A percentile compares a stretch with the other conserved stretches of the same genome.
These are phyloP conservation scores for Alternaria sp. DNA, from an alignment of 2,329 filamentous ascomycete genomes.

Conservation along the genomic window DNA sequence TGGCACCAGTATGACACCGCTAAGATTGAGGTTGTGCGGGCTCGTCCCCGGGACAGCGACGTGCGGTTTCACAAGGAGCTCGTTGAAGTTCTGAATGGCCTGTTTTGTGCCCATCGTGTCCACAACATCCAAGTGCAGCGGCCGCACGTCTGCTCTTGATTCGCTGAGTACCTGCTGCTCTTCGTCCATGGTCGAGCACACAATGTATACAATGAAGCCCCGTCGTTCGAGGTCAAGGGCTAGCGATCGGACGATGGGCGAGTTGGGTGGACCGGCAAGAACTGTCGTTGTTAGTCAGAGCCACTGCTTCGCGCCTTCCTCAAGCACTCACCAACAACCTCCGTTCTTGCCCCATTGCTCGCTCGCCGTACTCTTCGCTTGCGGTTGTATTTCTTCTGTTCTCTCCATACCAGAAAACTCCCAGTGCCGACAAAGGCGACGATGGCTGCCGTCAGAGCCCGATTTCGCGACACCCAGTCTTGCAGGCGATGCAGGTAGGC, in stretches of 20 bases:
- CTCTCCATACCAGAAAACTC: conserved; percentile 63
- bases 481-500: conserved; percentile 65
- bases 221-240: conserved; percentile 86
- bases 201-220: conserved; percentile 92
- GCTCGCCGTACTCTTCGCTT: conserved; percentile 80
- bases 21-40: conserved; percentile 76
- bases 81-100: conserved; percentile 74
- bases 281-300: conserved; percentile 58
- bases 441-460: conserved; percentile 73
- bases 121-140: conserved; percentile 81
- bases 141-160: conserved; percentile 79
- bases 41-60: conserved; percentile 77
- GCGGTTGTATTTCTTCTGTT: conserved; percentile 63
- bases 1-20: conserved; percentile 83
- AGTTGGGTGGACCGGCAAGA: conserved; percentile 83
- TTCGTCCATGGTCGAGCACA: conserved; percentile 84
- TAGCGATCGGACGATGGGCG: conserved; percentile 83
- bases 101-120: conserved; percentile 73
- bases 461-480: conserved; percentile 75
- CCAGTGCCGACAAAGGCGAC: conserved; percentile 74
- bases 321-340: conserved; percentile 67
- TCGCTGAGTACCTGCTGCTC: conserved; percentile 79
- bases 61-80: conserved; percentile 76
- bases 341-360: conserved; percentile 80
- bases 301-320: background rate